A percentile compares a stretch with the other conserved stretches of the same genome.
Conservation (phyloP, 2,329 filamentous ascomycete genomes). For the Blumeriella jaapii region DNA sequence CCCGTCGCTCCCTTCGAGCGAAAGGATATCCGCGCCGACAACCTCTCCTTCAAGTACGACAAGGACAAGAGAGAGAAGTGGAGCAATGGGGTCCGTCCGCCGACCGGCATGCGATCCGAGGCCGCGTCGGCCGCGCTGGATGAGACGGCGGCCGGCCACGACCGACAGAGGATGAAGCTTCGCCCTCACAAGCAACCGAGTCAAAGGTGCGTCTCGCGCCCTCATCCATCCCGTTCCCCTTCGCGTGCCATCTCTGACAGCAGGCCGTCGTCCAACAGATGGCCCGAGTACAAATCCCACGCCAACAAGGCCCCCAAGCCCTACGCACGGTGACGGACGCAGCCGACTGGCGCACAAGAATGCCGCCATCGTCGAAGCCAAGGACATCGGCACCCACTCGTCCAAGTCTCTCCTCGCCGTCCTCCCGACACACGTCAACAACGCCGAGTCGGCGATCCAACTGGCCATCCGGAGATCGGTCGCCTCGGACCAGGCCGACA, state of each 20-base stretch:
- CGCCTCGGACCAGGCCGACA: conserved; percentile 11
- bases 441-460: conserved; percentile 16
- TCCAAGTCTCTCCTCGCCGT: conserved; percentile 24
- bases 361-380: conserved; percentile 17
- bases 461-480: conserved; percentile 12
- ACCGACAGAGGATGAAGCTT: conserved; percentile 17
- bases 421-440: conserved; percentile 22
- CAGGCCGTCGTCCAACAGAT: conserved; percentile 1
- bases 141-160: too few relatives aligned
- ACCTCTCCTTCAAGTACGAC: conserved; percentile 23
- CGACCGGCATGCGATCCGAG: conserved; percentile 10
- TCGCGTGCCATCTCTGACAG: not conserved
- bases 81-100: conserved; percentile 18
- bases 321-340: conserved; percentile 3
- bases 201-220: conserved; percentile 11
- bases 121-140: too few relatives aligned
- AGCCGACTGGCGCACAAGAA: conserved; percentile 17
- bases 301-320: conserved; percentile 19
- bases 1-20: conserved; percentile 16
- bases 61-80: conserved; percentile 25
- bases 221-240: too few relatives aligned
- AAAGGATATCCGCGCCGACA: conserved; percentile 24
- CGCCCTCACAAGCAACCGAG: conserved; percentile 20
- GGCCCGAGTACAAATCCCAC: conserved; percentile 13
- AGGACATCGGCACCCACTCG: conserved; percentile 18